Conservation (phyloP, 1,284 basidiomycete genomes). For the Testicularia cyperi region DNA sequence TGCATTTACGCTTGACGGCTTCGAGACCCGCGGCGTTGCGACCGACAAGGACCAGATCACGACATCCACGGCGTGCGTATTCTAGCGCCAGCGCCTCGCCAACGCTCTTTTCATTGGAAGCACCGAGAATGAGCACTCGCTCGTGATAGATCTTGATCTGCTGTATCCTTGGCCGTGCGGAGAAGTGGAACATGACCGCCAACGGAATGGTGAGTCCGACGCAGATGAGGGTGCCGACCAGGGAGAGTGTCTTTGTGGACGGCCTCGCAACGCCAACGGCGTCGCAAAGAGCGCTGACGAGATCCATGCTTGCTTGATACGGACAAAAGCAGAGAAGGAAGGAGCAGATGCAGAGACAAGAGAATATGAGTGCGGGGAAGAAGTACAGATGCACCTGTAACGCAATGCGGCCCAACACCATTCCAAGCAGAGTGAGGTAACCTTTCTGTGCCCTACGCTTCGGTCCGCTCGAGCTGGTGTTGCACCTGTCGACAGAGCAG, state of each 20-base stretch:
- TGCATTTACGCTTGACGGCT: conserved; percentile 69
- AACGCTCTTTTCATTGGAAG: conserved; percentile 71
- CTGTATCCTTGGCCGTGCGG: conserved; percentile 17
- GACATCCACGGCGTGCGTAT: conserved; percentile 75
- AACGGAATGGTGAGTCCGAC: conserved; percentile 13
- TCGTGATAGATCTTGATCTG: conserved; percentile 64
- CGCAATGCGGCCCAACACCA: too few species aligned
- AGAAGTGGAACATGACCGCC: conserved; percentile 19
- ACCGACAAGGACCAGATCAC: conserved; percentile 73
- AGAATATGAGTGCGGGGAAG: background rate
- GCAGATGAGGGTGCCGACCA: conserved; percentile 22
- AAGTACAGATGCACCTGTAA: background rate
- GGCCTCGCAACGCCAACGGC: conserved; percentile 15
- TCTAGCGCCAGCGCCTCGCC: conserved; percentile 72
- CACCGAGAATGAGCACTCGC: conserved; percentile 77
- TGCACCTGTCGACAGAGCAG: too few species aligned
- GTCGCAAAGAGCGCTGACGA: conserved; percentile 7
- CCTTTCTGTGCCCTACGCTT: too few species aligned
- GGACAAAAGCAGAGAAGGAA: too few species aligned
- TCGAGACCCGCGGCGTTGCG: conserved; percentile 68
- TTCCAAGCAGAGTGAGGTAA: too few species aligned
- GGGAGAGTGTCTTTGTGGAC: conserved; percentile 19
- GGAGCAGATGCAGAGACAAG: too few species aligned
- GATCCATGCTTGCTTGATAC: conserved; percentile 39
- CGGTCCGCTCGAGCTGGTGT: too few species aligned